Evolutionary conservation across 2,329 filamentous ascomycete genomes (phyloP).

Genomic region (Shiraia sp.): DNA sequence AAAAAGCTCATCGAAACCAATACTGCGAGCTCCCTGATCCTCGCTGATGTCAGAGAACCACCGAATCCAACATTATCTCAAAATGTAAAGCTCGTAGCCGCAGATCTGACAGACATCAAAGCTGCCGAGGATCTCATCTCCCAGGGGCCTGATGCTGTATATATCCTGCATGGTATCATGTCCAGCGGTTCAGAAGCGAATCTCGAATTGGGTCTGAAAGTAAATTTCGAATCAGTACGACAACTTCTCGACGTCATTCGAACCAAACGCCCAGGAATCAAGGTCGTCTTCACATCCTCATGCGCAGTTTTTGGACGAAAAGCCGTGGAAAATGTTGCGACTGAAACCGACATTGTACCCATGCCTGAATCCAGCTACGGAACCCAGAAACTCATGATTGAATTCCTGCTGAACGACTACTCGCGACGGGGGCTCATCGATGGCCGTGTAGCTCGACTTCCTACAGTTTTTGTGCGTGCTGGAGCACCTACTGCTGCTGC

Average conservation of each 20-base stretch:
- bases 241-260: slow-evolving; percentile 59
- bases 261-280: slow-evolving; percentile 55
- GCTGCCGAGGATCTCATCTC: slow-evolving; percentile 30
- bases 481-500: slow-evolving; percentile 64
- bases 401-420: slow-evolving; percentile 66
- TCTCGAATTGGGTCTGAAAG: slow-evolving; percentile 61
- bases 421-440: slow-evolving; percentile 63
- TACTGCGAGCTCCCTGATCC: slow-evolving; percentile 52
- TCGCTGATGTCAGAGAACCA: slow-evolving; percentile 62
- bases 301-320: slow-evolving; percentile 67
- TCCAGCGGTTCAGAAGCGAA: slow-evolving; percentile 65
- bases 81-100: slow-evolving; percentile 55
- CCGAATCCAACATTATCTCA: slow-evolving; percentile 51
- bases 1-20: slow-evolving; percentile 56
- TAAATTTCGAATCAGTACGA: slow-evolving; percentile 65
- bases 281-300: slow-evolving; percentile 64
- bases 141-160: slow-evolving; percentile 45
- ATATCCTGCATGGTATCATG: slow-evolving; percentile 71
- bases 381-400: slow-evolving; percentile 65
- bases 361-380: slow-evolving; percentile 67
- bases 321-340: slow-evolving; percentile 49
- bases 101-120: slow-evolving; percentile 55
- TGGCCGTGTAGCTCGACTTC: slow-evolving; percentile 62
- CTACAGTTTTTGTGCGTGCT: slow-evolving; percentile 64
- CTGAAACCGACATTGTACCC: slow-evolving; percentile 53